phyloP scores from a whole-genome alignment of 352 stramenopile genomes.

The Pilasporangium apinafurcum region DNA sequence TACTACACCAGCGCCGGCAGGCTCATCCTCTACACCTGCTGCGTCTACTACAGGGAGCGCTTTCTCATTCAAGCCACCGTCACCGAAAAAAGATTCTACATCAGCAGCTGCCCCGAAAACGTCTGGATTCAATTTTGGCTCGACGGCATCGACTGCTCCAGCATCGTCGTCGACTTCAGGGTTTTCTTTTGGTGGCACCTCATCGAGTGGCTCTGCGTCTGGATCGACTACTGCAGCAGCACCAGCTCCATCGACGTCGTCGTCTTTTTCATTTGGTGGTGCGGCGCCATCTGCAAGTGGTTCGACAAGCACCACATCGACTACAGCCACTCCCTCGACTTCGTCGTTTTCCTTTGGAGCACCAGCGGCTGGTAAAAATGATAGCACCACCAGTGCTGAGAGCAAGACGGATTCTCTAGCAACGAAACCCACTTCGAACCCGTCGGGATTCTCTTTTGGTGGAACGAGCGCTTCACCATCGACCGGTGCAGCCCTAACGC shows the following conservation, averaged over 20 bases:
- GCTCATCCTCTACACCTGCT: background rate
- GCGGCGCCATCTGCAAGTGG: too few species aligned
- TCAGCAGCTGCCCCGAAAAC: background rate
- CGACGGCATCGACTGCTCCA: background rate
- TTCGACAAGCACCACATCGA: background rate
- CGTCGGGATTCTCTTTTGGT: slow-evolving; percentile 27
- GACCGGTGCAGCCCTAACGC: slow-evolving; percentile 11
- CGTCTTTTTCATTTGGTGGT: slow-evolving; percentile 1
- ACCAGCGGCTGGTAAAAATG: slow-evolving; percentile 1
- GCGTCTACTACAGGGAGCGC: too few species aligned
- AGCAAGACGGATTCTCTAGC: slow-evolving; percentile 2
- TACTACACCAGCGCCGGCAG: background rate
- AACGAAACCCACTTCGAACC: slow-evolving; percentile 8
- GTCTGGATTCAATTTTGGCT: slow-evolving; percentile 4
- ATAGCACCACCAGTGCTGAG: too few species aligned
- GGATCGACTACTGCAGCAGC: background rate
- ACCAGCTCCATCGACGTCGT: slow-evolving; percentile 1
- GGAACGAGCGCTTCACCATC: slow-evolving; percentile 9
- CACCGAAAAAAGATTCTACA: too few species aligned
- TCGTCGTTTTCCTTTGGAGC: slow-evolving; percentile 2
- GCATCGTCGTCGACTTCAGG: slow-evolving; percentile 6
- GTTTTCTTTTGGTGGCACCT: slow-evolving; percentile 25
- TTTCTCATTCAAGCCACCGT: too few species aligned
- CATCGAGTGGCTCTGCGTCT: too few species aligned
- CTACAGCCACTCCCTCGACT: background rate